Evolutionary conservation across 345 rosid species (phyloP).

Genomic region (Cochlearia excelsa): DNA sequence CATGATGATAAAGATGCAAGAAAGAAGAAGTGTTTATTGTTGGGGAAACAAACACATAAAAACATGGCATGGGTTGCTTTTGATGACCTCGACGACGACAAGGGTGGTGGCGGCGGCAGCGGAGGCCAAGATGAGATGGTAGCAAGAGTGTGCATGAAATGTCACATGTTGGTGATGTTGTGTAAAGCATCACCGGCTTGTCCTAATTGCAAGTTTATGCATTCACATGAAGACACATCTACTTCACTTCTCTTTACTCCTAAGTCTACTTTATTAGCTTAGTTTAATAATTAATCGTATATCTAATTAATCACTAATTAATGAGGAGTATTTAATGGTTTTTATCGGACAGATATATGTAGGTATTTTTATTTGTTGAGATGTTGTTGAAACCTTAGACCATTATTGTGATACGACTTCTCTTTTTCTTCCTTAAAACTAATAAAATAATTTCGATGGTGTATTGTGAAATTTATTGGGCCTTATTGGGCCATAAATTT

Average conservation of each 20-base stretch:
- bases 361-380: slow-evolving; percentile 13
- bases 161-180: slow-evolving; percentile 81
- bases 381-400: slow-evolving; percentile 10
- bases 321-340: slow-evolving; percentile 12
- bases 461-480: too few species aligned
- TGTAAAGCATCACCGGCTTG: slow-evolving; percentile 64
- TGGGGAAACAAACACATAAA: slow-evolving; percentile 13
- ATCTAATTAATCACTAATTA: slow-evolving; percentile 8
- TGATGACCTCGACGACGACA: slow-evolving; percentile 26
- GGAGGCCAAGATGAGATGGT: slow-evolving; percentile 55
- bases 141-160: slow-evolving; percentile 62
- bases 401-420: slow-evolving; percentile 10
- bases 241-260: slow-evolving; percentile 15
- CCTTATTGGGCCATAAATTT: too few species aligned
- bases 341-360: background rate
- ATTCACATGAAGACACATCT: slow-evolving; percentile 35
- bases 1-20: background rate
- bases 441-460: too few species aligned
- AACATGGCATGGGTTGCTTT: slow-evolving; percentile 44
- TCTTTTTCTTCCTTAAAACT: too few species aligned
- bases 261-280: slow-evolving; percentile 26
- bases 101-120: background rate
- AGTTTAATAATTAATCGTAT: background rate
- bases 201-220: slow-evolving; percentile 87
- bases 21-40: slow-evolving; percentile 15